Conservation (phyloP, 2,329 filamentous ascomycete species). For the Verticillium albo-atrum region DNA sequence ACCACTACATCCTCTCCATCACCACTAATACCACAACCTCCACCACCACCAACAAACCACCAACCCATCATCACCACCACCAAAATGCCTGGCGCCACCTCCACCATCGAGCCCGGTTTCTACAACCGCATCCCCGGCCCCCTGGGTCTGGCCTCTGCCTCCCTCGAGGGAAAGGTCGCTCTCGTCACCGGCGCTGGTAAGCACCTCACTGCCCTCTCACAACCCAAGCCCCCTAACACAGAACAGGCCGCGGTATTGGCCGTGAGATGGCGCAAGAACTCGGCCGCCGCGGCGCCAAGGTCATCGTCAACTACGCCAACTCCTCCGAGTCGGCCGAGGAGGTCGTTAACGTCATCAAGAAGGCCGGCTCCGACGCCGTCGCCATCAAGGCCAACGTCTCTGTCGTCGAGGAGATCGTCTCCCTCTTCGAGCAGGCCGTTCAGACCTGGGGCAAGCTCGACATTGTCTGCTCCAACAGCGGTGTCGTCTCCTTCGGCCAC, state of each 20-base stretch:
- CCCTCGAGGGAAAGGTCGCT: slow-evolving; percentile 78
- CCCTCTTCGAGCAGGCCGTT: slow-evolving; percentile 59
- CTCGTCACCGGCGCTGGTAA: slow-evolving; percentile 67
- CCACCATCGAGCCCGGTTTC: slow-evolving; percentile 20
- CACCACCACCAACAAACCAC: not conserved
- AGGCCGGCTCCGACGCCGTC: slow-evolving; percentile 56
- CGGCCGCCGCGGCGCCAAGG: slow-evolving; percentile 50
- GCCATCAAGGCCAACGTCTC: slow-evolving; percentile 66
- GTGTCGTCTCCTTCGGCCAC: slow-evolving; percentile 64
- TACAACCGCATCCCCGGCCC: slow-evolving; percentile 33
- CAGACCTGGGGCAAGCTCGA: slow-evolving; percentile 62
- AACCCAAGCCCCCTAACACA: not conserved
- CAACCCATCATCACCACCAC: not conserved
- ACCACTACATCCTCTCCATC: not conserved
- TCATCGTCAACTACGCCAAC: slow-evolving; percentile 57
- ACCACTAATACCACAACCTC: not conserved
- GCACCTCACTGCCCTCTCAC: slow-evolving; percentile 11
- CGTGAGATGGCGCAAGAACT: slow-evolving; percentile 55
- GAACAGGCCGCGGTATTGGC: slow-evolving; percentile 51
- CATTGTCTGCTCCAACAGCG: slow-evolving; percentile 68
- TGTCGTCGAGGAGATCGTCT: slow-evolving; percentile 57
- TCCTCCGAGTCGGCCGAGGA: slow-evolving; percentile 52
- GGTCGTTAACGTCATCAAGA: slow-evolving; percentile 44
- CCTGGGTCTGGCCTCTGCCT: slow-evolving; percentile 40
- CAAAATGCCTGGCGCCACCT: slow-evolving; percentile 26